Evolutionary conservation across 2,329 filamentous ascomycete genomes (phyloP), one percentile per base, ranked within the genome.

Genomic region (Lachnellula occidentalis): DNA sequence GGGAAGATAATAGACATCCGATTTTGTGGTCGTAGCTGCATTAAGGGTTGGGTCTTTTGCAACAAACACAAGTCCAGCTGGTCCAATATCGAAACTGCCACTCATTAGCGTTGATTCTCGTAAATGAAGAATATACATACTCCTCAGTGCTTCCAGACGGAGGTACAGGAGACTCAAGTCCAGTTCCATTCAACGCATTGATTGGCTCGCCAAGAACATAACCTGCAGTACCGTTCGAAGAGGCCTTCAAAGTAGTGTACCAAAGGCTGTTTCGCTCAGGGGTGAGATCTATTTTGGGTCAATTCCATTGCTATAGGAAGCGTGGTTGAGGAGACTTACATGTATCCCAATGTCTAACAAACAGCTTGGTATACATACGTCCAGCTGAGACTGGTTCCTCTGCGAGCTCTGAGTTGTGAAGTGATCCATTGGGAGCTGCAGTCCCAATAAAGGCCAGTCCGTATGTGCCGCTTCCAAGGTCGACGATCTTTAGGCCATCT

Each of bases 1-100:
- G 4, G 58, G 56, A n/a, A 65, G 24, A 27, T 59, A 65, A 45
- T 62, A 65, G 12, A 60, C 48, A 50, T 62, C 60, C 1, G 61
- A 62, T 46, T 65, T 65, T 1, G 61, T 64, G 24, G 62, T 64
- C 36, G 58, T 60, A 1, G 55, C 60, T 50, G 51, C 42, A 14
- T 63, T 60, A 17, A 64, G 48, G 6, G 42, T 61, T 19, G 55
- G 55, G 22, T 65, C 88, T 62, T 89, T 90, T 8, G 88, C 80
- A 9, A 90, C 81, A 64, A 63, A 64, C 6, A 56, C 59, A 12
- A 65, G 51, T 22, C 63, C 61, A 21, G 51, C 54, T 4, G 50
- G 27, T 11, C 50, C 42, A 24, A 65, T 61, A 43, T 60, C 60
- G 51, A 56, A 64, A 34, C 62, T 64, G 15, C 39, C 7, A 17